These are phyloP conservation scores for Gracilariopsis chorda DNA, from an alignment of 23 red algal genomes.

Conservation along the genomic window DNA sequence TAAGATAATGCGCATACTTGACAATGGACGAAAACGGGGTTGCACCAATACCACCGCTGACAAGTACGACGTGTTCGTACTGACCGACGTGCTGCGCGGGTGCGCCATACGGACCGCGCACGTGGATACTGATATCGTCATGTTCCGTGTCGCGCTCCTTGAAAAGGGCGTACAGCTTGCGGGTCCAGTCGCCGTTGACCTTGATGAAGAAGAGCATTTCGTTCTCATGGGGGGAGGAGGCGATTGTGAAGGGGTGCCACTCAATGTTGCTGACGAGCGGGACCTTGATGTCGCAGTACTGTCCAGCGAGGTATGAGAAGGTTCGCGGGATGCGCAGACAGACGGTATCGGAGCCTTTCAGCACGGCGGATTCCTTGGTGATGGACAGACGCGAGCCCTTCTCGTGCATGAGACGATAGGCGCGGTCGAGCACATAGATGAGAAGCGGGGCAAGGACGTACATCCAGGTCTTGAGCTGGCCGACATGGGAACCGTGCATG, in stretches of 20 bases:
- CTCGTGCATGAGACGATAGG: constrained; percentile 34
- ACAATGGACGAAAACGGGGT: constrained; percentile 77
- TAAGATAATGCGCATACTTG: constrained; percentile 68
- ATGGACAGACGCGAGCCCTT: constrained; percentile 36
- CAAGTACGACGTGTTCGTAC: constrained; percentile 79
- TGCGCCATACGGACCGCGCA: constrained; percentile 73
- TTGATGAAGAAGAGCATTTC: constrained; percentile 91
- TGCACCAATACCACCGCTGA: constrained; percentile 80
- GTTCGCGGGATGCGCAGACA: constrained; percentile 65
- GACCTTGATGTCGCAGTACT: constrained; percentile 87
- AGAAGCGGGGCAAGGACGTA: constrained; percentile 57
- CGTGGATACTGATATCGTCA: constrained; percentile 48
- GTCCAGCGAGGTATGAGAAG: constrained; percentile 67
- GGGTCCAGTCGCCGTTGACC: constrained; percentile 82
- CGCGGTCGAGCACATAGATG: constrained; percentile 65
- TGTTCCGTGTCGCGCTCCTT: not conserved
- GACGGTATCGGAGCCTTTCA: constrained; percentile 51
- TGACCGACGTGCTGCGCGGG: constrained; percentile 82
- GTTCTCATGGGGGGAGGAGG: constrained; percentile 66
- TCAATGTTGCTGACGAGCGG: constrained; percentile 59
- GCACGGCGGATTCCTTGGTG: not conserved
- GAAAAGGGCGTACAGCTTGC: constrained; percentile 64
- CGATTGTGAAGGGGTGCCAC: constrained; percentile 88
- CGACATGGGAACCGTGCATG: constrained; percentile 68
- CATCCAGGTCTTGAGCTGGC: constrained; percentile 47